phyloP scores from a whole-genome alignment of 2,329 filamentous ascomycete species.

The Claviceps quebecensis region DNA sequence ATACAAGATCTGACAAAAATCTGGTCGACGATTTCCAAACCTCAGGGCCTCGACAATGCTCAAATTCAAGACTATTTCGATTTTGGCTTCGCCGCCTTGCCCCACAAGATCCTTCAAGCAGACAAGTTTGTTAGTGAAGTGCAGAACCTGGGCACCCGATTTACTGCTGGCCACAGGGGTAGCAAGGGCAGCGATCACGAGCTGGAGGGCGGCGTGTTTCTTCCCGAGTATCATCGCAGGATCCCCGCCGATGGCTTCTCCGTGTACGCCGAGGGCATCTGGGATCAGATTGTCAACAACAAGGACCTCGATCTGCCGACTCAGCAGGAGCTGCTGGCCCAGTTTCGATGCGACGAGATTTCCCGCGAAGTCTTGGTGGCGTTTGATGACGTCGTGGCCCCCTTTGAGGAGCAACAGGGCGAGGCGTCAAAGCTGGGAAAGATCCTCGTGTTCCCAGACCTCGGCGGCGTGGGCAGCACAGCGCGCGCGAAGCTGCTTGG shows the following conservation, averaged over 20 bases:
- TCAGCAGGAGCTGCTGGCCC: constrained; percentile 89
- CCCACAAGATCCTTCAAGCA: constrained; percentile 91
- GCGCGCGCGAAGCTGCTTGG: constrained; percentile 62
- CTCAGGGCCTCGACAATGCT: constrained; percentile 72
- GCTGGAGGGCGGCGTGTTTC: constrained; percentile 65
- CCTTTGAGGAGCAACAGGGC: constrained; percentile 75
- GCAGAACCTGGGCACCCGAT: constrained; percentile 64
- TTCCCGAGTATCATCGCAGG: constrained; percentile 87
- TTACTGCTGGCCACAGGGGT: constrained; percentile 67
- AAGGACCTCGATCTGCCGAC: constrained; percentile 95
- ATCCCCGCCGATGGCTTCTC: constrained; percentile 97
- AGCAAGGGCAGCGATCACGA: constrained; percentile 56
- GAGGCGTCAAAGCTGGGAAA: constrained; percentile 61
- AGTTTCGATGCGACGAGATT: constrained; percentile 97
- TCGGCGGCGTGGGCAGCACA: constrained; percentile 59
- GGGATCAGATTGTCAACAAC: constrained; percentile 98
- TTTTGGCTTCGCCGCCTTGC: constrained; percentile 89
- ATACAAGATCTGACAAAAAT: constrained; percentile 83
- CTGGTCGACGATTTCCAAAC: constrained; percentile 88
- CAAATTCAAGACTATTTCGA: constrained; percentile 96
- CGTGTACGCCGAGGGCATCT: constrained; percentile 82
- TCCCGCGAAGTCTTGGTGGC: constrained; percentile 69
- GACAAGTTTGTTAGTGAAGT: constrained; percentile 80
- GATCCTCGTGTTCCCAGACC: constrained; percentile 54
- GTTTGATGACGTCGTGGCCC: constrained; percentile 70